phyloP scores from a whole-genome alignment of 139 green algal species.

The Closterium sp. region DNA sequence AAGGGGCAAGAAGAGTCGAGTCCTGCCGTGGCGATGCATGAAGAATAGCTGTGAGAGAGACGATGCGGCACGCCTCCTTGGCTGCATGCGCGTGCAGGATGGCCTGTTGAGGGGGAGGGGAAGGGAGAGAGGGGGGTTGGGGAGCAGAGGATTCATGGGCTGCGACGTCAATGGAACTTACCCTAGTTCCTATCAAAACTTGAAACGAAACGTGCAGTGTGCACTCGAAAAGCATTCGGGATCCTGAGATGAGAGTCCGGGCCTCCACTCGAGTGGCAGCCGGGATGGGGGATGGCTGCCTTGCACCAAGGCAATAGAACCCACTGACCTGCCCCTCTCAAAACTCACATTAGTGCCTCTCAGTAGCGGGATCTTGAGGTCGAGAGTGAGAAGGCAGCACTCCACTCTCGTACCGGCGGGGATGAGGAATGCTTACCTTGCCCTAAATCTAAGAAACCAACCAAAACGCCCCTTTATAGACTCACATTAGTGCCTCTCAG shows the following conservation, averaged over 20 bases:
- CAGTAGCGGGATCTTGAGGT: too few relatives aligned
- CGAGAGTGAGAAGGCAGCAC: constrained; percentile 76
- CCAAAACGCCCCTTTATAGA: neutral
- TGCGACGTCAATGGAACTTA: too few relatives aligned
- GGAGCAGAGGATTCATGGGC: too few relatives aligned
- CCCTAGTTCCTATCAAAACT: too few relatives aligned
- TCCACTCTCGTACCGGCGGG: constrained; percentile 68
- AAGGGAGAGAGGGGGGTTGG: too few relatives aligned
- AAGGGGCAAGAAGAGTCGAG: too few relatives aligned
- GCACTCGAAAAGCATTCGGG: constrained; percentile 75
- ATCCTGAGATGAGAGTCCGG: constrained; percentile 75
- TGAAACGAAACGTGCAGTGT: too few relatives aligned
- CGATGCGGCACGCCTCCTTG: constrained; percentile 69
- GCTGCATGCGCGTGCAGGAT: constrained; percentile 71
- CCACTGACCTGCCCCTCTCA: too few relatives aligned
- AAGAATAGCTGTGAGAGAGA: constrained; percentile 64
- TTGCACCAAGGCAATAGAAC: too few relatives aligned
- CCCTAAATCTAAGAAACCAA: too few relatives aligned
- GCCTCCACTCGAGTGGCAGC: constrained; percentile 67
- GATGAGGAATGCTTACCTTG: constrained; percentile 57
- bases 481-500: constrained; percentile 54
- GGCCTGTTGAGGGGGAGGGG: neutral
- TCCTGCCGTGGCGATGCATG: too few relatives aligned
- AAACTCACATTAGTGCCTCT: too few relatives aligned
- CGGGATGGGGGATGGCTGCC: constrained; percentile 70